Base-by-base conservation (phyloP, 345 rosid species). In the Boechera stricta region DNA sequence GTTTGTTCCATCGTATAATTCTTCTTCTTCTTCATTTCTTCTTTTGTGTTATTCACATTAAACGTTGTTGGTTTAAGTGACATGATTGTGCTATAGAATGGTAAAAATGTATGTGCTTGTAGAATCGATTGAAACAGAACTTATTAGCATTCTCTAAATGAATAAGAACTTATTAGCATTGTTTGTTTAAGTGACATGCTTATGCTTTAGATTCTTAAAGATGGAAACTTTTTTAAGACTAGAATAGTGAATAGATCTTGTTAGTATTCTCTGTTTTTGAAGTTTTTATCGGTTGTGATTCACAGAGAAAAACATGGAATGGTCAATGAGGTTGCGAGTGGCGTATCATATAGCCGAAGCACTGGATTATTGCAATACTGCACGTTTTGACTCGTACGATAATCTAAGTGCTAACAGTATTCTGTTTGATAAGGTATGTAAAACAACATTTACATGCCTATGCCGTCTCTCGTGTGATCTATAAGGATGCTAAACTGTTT, bases 281-380 rank as follows among this genome's bases (percentile, higher is more conserved):
- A 29, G 59, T 48, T 48, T 55, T 32, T 31, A 2, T 52, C 31
- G 57, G 32, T 29, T 62, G 82, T 80, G 64, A 41, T 63, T 11
- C 32, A 53, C 31, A 52, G 98, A 89, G 94, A 92, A 90, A 77
- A 84, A 77, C 55, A 85, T 94, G 9, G 93, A 88, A 67, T 94
- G 96, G 96, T 82, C 89, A 1, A 83, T 86, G 96, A 89, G 98
- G 5, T 35, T 94, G 64, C 80, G 87, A 85, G 97, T 90, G 67
- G 97, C 94, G 44, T 73, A 84, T 21, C 83, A 70, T 68, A 82
- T 94, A 71, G 92, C 94, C 4, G 90, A 90, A 86, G 98, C 93
- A 65, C 81, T 94, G 72, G 90, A 85, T 60, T 87, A 86, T 80
- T 85, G 97, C 74, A 79, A 85, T 55, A 67, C 72, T 48, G 82